Base-by-base conservation (phyloP, 2,329 filamentous ascomycete genomes). In the Penicillium sp. region DNA sequence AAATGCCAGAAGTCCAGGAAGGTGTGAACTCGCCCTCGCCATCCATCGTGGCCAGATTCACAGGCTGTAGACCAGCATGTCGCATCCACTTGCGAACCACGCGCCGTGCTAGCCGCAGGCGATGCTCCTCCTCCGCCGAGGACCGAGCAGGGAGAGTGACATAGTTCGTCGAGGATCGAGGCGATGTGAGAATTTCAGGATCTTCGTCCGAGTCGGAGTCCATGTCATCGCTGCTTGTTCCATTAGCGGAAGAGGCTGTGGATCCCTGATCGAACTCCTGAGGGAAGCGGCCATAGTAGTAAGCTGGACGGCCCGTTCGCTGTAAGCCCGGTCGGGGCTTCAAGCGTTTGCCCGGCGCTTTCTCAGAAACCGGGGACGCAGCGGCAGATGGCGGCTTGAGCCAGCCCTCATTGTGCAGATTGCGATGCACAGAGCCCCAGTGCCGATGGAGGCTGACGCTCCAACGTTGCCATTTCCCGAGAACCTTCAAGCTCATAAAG, bases 401-500 rank as follows among this genome's bases (percentile, higher is more conserved):
- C 44, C 73, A 78, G 47, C 81, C 78, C 15, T 69, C 72, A 13
- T 71, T 69, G 58, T 83, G 77, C 40, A 89, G 74, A 20, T 78
- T 77, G 24, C 80, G 74, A 29, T 88, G 83, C 2, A 93, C 82
- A 9, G 70, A 67, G 23, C 74, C 71, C 84, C 88, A 95, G 65
- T 89, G 84, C 1, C 75, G 70, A 13, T 77, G 73, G 64, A 88
- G 75, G 51, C 77, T 78, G 1, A 78, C 74, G 12, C 84, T 81
- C 75, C 87, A 87, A 50, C 83, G 78, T 52, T 81, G 83, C 90
- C 90, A 95, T 61, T 82, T 82, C 15, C 89, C 88, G 24, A 95
- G 73, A 1, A 91, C 86, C 48, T 88, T 88, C 38, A 95, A 77
- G 6, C 84, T 87, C 79, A 95, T 86, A 70, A 95, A 95, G 70